Base-by-base conservation (phyloP, 352 stramenopile species). In the Phytophthora quininea region DNA sequence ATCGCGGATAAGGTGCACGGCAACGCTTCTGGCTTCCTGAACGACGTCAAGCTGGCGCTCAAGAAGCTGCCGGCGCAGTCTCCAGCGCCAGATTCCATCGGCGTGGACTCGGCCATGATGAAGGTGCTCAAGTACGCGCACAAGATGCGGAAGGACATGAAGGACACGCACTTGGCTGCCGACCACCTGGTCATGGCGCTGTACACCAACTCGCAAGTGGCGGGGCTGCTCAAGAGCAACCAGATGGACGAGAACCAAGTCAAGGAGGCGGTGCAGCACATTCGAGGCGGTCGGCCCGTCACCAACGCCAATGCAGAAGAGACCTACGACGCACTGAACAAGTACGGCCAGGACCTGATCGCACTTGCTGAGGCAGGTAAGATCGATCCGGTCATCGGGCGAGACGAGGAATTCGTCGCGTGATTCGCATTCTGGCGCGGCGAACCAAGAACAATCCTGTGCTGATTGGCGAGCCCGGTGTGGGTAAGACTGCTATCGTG, bases 361-460 rank as follows among this genome's bases (percentile, higher is more conserved):
- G 78, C 92, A 54, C 73, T 92, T 15, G 98, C 97, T 0, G 79
- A 86, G 49, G 84, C 97, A 27, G 97, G 97, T 32, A 99, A 99
- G 73, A 92, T 99, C 10, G 97, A 99, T 74, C 97, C 97, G 0
- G 97, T 99, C 4, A 99, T 99, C 76, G 98, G 98, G 6, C 83
- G 98, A 11, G 97, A 99, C 57, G 92, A 98, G 68, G 97, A 99
- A 99, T 99, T 55, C 82, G 95, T 37, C 86, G 97, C 9, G 80
- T 97, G 6, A 96, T 99, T 33, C 96, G 98, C 59, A 99, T 99
- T 55, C 75, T 99, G 12, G 95, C 88, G 64, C 85, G 97, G 32
- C 88, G 97, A 29, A 99, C 95, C 11, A 99, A 99, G 82, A 99
- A 99, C 77, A 99, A 99, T 70, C 96, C 97, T 0, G 84, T 97